Evolutionary conservation across 1,139 yeast species (phyloP).

Genomic region (Yamadazyma oceani): DNA sequence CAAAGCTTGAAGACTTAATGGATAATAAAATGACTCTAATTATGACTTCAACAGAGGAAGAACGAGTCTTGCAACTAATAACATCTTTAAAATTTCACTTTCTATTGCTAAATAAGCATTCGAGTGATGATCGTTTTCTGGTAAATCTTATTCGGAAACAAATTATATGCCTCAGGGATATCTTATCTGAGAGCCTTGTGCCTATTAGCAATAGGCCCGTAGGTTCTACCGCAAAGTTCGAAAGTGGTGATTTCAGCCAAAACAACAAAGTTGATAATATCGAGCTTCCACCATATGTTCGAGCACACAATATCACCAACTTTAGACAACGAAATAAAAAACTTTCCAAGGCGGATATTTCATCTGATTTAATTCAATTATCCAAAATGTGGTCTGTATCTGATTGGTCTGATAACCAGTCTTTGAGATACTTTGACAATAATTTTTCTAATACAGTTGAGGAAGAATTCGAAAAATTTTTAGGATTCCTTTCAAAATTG

Average conservation of each 20-base stretch:
- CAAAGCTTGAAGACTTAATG: conserved; percentile 27
- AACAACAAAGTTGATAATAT: conserved; percentile 34
- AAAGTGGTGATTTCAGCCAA: conserved; percentile 12
- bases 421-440: conserved; percentile 13
- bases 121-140: conserved; percentile 8
- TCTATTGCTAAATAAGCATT: conserved; percentile 17
- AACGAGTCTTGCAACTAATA: conserved; percentile 28
- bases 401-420: background rate
- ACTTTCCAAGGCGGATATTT: conserved; percentile 11
- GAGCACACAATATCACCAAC: conserved; percentile 31
- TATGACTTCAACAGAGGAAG: conserved; percentile 33
- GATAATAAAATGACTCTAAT: conserved; percentile 23
- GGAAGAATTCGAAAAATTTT: conserved; percentile 13
- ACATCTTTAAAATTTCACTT: conserved; percentile 34
- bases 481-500: conserved; percentile 15
- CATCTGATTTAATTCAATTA: conserved; percentile 21
- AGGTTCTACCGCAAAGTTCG: conserved; percentile 3
- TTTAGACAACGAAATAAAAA: conserved; percentile 3
- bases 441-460: conserved; percentile 18
- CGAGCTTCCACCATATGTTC: conserved; percentile 40
- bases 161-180: conserved; percentile 4
- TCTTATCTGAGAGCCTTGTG: conserved; percentile 7
- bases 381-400: conserved; percentile 17
- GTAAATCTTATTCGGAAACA: conserved; percentile 5
- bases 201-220: background rate